phyloP scores from a whole-genome alignment of 2,329 filamentous ascomycete species.

The Penicillium sp. region DNA sequence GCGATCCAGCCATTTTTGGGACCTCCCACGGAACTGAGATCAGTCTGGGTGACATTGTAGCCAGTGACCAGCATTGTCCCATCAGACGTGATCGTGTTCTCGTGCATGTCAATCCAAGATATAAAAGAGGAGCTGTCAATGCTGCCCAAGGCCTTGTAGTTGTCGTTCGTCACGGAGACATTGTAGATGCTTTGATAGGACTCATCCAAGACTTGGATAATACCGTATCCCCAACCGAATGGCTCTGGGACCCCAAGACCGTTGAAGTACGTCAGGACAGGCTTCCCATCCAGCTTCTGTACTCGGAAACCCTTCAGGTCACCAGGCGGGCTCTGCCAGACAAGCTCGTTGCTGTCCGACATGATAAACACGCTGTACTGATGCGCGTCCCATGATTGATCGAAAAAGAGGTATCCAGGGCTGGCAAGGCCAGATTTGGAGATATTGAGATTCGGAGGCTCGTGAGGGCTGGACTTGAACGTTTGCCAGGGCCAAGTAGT shows the following conservation, averaged over 20 bases:
- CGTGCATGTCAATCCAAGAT: slow-evolving; percentile 32
- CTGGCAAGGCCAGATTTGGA: too few species aligned
- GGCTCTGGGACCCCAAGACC: slow-evolving; percentile 25
- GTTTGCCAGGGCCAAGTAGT: slow-evolving; percentile 2
- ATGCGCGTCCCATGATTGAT: slow-evolving; percentile 16
- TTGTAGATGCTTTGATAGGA: slow-evolving; percentile 29
- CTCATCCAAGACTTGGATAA: slow-evolving; percentile 24
- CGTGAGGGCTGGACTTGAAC: background rate
- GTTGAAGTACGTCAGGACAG: slow-evolving; percentile 30
- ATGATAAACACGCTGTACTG: slow-evolving; percentile 23
- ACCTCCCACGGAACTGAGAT: slow-evolving; percentile 30
- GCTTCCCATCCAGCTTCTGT: slow-evolving; percentile 26
- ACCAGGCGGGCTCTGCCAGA: slow-evolving; percentile 29
- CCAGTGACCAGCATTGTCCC: slow-evolving; percentile 31
- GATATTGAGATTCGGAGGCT: too few species aligned
- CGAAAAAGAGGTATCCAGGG: slow-evolving; percentile 26
- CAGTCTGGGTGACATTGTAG: slow-evolving; percentile 28
- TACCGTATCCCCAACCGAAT: slow-evolving; percentile 26
- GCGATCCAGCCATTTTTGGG: slow-evolving; percentile 30
- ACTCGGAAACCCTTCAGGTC: slow-evolving; percentile 26
- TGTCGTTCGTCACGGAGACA: slow-evolving; percentile 22
- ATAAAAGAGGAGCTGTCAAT: slow-evolving; percentile 18
- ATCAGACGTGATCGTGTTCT: slow-evolving; percentile 27
- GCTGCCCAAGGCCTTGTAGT: slow-evolving; percentile 18
- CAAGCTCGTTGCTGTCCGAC: slow-evolving; percentile 25